phyloP scores from a whole-genome alignment of 805 yeast species.

The Priceomyces carsonii region DNA sequence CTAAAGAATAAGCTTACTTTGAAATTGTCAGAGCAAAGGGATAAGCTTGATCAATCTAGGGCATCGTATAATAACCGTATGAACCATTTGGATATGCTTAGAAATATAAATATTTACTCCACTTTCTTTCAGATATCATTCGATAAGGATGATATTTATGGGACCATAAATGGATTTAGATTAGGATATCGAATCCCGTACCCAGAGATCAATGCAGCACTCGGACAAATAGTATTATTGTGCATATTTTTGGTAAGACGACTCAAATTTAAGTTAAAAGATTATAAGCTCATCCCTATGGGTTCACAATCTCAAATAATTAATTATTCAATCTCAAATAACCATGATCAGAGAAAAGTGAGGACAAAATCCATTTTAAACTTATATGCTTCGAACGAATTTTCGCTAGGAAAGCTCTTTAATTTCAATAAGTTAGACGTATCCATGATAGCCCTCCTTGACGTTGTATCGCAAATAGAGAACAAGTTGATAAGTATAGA shows the following conservation, averaged over 20 bases:
- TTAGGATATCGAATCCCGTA: slow-evolving; percentile 81
- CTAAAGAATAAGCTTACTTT: slow-evolving; percentile 58
- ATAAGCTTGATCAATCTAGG: slow-evolving; percentile 62
- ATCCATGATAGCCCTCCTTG: slow-evolving; percentile 77
- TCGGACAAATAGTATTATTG: slow-evolving; percentile 79
- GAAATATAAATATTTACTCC: slow-evolving; percentile 78
- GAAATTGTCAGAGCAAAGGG: slow-evolving; percentile 49
- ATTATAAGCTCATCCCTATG: slow-evolving; percentile 72
- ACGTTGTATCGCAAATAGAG: slow-evolving; percentile 56
- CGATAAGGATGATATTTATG: slow-evolving; percentile 67
- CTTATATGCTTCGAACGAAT: slow-evolving; percentile 68
- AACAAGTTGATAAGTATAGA: slow-evolving; percentile 46
- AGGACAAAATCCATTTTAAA: slow-evolving; percentile 48
- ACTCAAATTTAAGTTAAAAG: slow-evolving; percentile 53
- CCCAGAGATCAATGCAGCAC: slow-evolving; percentile 89
- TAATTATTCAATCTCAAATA: slow-evolving; percentile 39
- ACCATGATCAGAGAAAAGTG: slow-evolving; percentile 5
- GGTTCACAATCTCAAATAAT: slow-evolving; percentile 83
- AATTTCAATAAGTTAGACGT: slow-evolving; percentile 77
- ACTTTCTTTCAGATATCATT: slow-evolving; percentile 83
- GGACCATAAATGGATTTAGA: slow-evolving; percentile 82
- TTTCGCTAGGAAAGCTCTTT: slow-evolving; percentile 67
- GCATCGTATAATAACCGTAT: slow-evolving; percentile 62
- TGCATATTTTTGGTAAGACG: slow-evolving; percentile 63
- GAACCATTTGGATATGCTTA: slow-evolving; percentile 65